A percentile compares a stretch with the other conserved stretches of the same genome.
Evolutionary conservation across 345 rosid genomes (phyloP).

Genomic region (Bruguiera sexangula): DNA sequence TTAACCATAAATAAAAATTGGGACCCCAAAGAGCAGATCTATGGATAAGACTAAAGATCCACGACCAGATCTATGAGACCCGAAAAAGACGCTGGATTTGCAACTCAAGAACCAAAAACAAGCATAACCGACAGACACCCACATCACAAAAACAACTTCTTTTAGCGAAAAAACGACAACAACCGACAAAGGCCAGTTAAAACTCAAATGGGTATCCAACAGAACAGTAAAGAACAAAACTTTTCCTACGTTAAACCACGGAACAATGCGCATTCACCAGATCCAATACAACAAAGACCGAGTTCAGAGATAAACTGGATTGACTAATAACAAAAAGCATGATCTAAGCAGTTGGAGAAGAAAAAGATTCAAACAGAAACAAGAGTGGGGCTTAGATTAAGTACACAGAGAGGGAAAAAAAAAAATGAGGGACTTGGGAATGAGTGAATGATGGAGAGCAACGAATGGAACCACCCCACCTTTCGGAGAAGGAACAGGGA

Average conservation of each 20-base stretch:
- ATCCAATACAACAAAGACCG: background rate
- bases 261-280: constrained; percentile 6
- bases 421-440: background rate
- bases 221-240: background rate
- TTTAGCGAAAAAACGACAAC: background rate
- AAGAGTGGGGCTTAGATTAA: background rate
- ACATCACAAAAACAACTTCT: background rate
- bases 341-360: background rate
- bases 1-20: background rate
- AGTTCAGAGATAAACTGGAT: background rate
- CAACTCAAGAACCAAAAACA: background rate
- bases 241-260: background rate
- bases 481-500: constrained; percentile 20
- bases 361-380: background rate
- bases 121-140: background rate
- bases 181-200: background rate
- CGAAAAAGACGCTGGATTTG: constrained; percentile 8
- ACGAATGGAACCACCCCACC: constrained; percentile 10
- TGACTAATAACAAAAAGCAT: background rate
- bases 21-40: background rate
- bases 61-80: constrained; percentile 9
- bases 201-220: constrained; percentile 7
- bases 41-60: background rate
- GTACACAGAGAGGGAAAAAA: too few species aligned
- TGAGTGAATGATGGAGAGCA: background rate